Evolutionary conservation across 345 rosid species (phyloP).

Genomic region (Populus ilicifolia): DNA sequence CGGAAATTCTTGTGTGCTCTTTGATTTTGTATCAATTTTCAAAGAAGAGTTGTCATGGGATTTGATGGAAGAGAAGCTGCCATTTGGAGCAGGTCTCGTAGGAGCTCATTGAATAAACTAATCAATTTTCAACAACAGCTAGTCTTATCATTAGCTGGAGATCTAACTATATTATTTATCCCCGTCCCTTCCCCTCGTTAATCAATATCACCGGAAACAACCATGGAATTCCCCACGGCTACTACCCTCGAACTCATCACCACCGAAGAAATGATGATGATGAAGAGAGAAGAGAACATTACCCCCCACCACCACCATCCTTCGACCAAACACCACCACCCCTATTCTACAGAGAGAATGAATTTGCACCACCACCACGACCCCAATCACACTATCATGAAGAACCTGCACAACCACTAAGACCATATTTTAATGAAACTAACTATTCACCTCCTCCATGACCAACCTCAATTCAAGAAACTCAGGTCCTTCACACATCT

Average conservation of each 20-base stretch:
- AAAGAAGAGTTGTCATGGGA: too few species aligned
- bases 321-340: slow-evolving; percentile 25
- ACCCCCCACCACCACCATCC: slow-evolving; percentile 31
- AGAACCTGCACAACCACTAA: slow-evolving; percentile 26
- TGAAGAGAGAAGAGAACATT: slow-evolving; percentile 24
- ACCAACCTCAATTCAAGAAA: background rate
- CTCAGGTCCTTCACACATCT: slow-evolving; percentile 14
- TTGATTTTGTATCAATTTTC: too few species aligned
- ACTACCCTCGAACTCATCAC: slow-evolving; percentile 26
- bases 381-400: slow-evolving; percentile 13
- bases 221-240: slow-evolving; percentile 59
- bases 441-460: slow-evolving; percentile 22
- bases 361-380: slow-evolving; percentile 21
- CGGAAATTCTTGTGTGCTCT: too few species aligned
- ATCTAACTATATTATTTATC: too few species aligned
- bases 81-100: too few species aligned
- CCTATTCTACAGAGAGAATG: slow-evolving; percentile 9
- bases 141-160: too few species aligned
- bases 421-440: slow-evolving; percentile 7
- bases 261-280: slow-evolving; percentile 28
- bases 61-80: too few species aligned
- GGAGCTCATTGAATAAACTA: too few species aligned
- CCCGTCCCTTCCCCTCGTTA: background rate
- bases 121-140: too few species aligned
- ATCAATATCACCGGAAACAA: background rate